Base-by-base conservation (phyloP, 768 basidiomycete species). In the Suillus hirtellus region DNA sequence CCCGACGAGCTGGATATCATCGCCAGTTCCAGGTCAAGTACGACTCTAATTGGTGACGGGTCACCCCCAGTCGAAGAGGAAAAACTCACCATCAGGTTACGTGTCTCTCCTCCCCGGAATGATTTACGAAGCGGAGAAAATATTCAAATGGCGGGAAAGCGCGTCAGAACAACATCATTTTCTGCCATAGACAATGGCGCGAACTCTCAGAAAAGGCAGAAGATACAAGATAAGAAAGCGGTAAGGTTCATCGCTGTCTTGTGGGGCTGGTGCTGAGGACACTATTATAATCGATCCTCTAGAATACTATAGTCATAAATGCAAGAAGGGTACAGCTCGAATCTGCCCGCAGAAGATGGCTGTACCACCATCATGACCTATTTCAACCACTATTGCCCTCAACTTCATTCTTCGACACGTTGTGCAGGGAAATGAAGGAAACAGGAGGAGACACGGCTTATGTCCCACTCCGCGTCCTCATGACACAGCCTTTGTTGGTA, bases 401-500 rank as follows among this genome's bases (percentile, higher is more conserved):
- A 1, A 73, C 72, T 17, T 78, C 66, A 50, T 80, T 80, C 63
- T 80, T 84, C 44, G 72, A 77, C 4, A 67, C 71, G 12, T 65
- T 86, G 24, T 66, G 65, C 40, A 70, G 67, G 21, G 77, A 77
- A 42, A 55, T 72, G 31, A 63, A 63, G 40, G 78, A 77, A 38
- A 43, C 77, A 35, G 69, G 58, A 27, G 75, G 63, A 6, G 68
- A 67, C 54, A 68, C 63, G 27, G 37, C 69, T 4, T 79, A 73
- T 65, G 69, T 73, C 0, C 81, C 81, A 4, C 72, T 78, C 19
- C 79, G 75, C 55, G 66, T 76, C 21, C 63, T 84, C 55, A 76
- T 76, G 27, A 74, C 77, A 47, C 87, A 88, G 65, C 87, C 87
- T 0, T 63, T 67, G 7, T 73, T 83, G 44, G 78, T 90, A 35